A percentile compares a stretch with the other conserved stretches of the same genome.
Conservation (phyloP, 1,284 basidiomycete genomes). For the Fomitopsis palustris region DNA sequence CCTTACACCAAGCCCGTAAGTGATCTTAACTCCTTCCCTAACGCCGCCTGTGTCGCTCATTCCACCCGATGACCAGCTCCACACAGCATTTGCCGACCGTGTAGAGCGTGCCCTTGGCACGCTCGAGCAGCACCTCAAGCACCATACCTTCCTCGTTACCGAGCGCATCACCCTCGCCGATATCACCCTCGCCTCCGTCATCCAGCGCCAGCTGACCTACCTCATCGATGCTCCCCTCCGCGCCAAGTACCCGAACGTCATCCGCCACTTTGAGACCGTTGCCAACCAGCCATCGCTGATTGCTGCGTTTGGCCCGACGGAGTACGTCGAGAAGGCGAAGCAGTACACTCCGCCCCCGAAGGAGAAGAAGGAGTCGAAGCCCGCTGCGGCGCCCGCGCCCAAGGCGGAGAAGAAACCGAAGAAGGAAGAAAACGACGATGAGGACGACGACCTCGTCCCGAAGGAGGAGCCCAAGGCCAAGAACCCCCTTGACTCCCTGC, state of each 20-base stretch:
- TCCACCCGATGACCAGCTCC: conserved; percentile 40
- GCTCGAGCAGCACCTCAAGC: conserved; percentile 73
- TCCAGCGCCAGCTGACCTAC: conserved; percentile 46
- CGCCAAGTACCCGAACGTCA: conserved; percentile 69
- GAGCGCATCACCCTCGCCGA: conserved; percentile 96
- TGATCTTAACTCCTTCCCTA: conserved; percentile 19
- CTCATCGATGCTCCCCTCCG: conserved; percentile 67
- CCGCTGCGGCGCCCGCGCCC: conserved; percentile 42
- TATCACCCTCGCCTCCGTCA: conserved; percentile 61
- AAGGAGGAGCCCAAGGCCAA: conserved; percentile 76
- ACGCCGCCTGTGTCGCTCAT: neutral
- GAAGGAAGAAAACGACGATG: conserved; percentile 63
- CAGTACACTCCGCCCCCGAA: conserved; percentile 76
- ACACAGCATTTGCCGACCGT: conserved; percentile 49
- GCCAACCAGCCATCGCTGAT: conserved; percentile 78
- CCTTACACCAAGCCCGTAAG: conserved; percentile 65
- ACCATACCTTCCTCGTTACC: conserved; percentile 88
- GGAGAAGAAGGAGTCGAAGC: conserved; percentile 52
- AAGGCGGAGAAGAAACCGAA: conserved; percentile 59
- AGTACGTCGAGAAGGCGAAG: conserved; percentile 70
- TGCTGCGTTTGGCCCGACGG: conserved; percentile 57
- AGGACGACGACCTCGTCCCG: conserved; percentile 57
- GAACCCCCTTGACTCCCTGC: conserved; percentile 92
- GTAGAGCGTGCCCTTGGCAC: conserved; percentile 54
- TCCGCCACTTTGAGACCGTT: conserved; percentile 85